These are phyloP conservation scores for Quercus tomentella DNA, from an alignment of 331 rosid genomes.

Conservation along the genomic window DNA sequence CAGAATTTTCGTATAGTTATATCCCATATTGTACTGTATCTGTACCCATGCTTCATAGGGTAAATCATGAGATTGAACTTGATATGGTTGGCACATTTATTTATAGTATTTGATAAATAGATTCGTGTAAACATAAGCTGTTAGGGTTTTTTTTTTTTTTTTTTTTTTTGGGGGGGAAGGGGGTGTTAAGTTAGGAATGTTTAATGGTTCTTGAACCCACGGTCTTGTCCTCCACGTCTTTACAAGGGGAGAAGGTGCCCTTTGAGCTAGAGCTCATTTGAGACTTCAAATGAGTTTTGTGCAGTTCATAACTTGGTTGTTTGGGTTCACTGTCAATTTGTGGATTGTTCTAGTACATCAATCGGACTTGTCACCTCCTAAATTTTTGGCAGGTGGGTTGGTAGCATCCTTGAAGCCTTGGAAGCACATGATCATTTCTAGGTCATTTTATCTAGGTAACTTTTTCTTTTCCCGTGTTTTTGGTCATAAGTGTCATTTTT, in stretches of 20 bases:
- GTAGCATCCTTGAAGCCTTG: slow-evolving; percentile 80
- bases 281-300: background rate
- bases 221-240: background rate
- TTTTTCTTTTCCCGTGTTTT: background rate
- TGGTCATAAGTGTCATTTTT: background rate
- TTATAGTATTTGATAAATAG: too few relatives aligned
- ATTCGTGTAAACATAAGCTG: too few relatives aligned
- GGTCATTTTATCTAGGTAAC: slow-evolving; percentile 13
- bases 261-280: background rate
- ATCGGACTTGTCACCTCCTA: background rate
- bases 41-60: too few relatives aligned
- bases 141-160: too few relatives aligned
- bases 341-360: background rate
- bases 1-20: background rate
- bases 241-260: background rate
- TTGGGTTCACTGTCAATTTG: background rate
- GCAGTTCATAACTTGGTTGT: too few relatives aligned
- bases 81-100: too few relatives aligned
- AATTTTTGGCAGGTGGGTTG: slow-evolving; percentile 76
- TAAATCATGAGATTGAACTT: too few relatives aligned
- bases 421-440: slow-evolving; percentile 31
- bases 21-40: too few relatives aligned
- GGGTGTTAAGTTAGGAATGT: too few relatives aligned
- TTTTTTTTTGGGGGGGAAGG: too few relatives aligned
- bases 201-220: background rate